A percentile compares a stretch with the other conserved stretches of the same genome.
These are phyloP conservation scores for Vicia sativa DNA, from an alignment of 306 rosid genomes.

Conservation along the genomic window DNA sequence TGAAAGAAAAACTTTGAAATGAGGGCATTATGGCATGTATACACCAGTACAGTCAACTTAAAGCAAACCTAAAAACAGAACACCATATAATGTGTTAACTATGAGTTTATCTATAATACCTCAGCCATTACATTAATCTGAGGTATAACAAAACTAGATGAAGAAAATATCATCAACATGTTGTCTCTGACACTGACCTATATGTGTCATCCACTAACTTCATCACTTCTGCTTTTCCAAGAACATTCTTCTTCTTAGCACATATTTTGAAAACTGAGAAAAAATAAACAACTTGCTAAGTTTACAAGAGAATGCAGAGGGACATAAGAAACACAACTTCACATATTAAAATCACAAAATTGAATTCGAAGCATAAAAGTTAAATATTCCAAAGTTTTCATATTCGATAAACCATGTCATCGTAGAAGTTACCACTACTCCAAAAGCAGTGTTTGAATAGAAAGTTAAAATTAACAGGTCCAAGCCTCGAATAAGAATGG, in stretches of 20 bases:
- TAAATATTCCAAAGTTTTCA: constrained; percentile 22
- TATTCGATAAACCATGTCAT: constrained; percentile 17
- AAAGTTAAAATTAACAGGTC: constrained; percentile 6
- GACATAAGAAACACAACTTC: constrained; percentile 26
- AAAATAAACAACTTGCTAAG: constrained; percentile 27
- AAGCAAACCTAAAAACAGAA: constrained; percentile 6
- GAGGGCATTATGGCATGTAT: constrained; percentile 9
- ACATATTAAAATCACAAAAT: constrained; percentile 29
- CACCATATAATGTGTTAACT: constrained; percentile 19
- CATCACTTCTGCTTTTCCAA: constrained; percentile 82
- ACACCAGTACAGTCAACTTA: constrained; percentile 9
- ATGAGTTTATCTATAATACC: constrained; percentile 6
- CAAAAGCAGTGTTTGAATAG: constrained; percentile 16
- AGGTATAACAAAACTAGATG: constrained; percentile 31
- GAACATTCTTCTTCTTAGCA: constrained; percentile 81
- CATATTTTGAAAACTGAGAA: constrained; percentile 68
- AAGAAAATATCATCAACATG: constrained; percentile 4
- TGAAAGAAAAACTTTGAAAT: constrained; percentile 15
- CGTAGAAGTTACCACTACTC: constrained; percentile 21
- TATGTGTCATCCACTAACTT: constrained; percentile 91
- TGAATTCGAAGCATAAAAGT: constrained; percentile 3
- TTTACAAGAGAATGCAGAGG: constrained; percentile 10
- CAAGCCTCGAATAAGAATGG: not conserved
- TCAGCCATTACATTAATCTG: not conserved
- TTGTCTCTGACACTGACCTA: constrained; percentile 64